phyloP scores from a whole-genome alignment of 257 asterid species.

The Nicotiana obtusifolia region DNA sequence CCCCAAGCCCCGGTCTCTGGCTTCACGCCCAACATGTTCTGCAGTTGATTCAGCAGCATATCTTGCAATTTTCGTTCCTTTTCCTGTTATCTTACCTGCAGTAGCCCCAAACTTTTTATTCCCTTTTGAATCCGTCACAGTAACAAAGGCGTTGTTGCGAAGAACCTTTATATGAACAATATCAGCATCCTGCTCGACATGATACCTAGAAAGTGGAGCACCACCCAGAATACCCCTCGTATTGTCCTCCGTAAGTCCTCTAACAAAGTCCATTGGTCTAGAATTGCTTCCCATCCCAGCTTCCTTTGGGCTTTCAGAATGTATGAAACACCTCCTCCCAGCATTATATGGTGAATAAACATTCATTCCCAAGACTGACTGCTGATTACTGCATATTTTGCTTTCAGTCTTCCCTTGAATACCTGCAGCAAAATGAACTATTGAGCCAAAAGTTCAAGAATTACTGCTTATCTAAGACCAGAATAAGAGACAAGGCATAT shows the following conservation, averaged over 20 bases:
- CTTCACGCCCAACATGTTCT: conserved; percentile 74
- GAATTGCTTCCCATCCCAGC: conserved; percentile 22
- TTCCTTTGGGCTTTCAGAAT: conserved; percentile 40
- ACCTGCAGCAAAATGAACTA: conserved; percentile 20
- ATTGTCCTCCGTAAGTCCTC: conserved; percentile 15
- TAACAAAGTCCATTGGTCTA: conserved; percentile 26
- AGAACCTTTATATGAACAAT: conserved; percentile 80
- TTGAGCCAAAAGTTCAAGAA: not conserved
- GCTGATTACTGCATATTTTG: conserved; percentile 13
- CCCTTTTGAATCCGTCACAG: conserved; percentile 78
- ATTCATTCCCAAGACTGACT: conserved; percentile 25
- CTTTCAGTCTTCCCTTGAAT: conserved; percentile 12
- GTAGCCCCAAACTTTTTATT: conserved; percentile 61
- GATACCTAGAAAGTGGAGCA: conserved; percentile 13
- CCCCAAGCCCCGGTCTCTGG: conserved; percentile 53
- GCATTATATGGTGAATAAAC: conserved; percentile 24
- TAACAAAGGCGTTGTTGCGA: conserved; percentile 74
- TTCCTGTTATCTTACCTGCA: conserved; percentile 66
- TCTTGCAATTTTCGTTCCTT: conserved; percentile 58
- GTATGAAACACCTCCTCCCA: conserved; percentile 33
- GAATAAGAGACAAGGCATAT: not conserved
- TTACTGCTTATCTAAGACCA: not conserved
- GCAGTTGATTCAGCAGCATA: conserved; percentile 81
- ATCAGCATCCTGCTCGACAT: conserved; percentile 70
- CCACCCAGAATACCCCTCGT: conserved; percentile 6